Conservation (phyloP, 2,329 filamentous ascomycete species). For the Diaporthe eres region DNA sequence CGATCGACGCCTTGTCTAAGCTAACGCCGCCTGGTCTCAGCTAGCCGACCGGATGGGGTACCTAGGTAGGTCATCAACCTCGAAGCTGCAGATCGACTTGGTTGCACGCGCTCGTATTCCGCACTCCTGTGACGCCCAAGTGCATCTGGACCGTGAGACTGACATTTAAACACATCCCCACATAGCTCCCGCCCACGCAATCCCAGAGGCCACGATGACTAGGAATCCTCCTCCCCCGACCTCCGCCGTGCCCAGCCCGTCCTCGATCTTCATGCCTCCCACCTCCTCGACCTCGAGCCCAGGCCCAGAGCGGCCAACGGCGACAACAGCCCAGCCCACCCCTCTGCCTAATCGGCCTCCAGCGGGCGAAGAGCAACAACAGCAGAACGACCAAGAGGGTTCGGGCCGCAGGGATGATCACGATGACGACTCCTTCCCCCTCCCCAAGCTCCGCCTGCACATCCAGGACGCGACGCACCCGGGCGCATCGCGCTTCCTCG, state of each 20-base stretch:
- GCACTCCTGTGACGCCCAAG: background rate
- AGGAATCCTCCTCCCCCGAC: constrained; percentile 45
- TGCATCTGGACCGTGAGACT: background rate
- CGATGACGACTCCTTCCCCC: constrained; percentile 51
- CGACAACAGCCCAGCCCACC: constrained; percentile 37
- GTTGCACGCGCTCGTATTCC: background rate
- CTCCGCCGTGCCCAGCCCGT: constrained; percentile 50
- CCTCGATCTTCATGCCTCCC: constrained; percentile 50
- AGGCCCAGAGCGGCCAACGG: constrained; percentile 40
- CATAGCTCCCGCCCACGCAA: background rate
- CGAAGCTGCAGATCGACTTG: background rate
- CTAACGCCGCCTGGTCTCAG: background rate
- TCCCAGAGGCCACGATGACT: constrained; percentile 28
- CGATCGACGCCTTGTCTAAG: background rate
- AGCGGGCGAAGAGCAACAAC: background rate
- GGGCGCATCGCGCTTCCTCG: constrained; percentile 77
- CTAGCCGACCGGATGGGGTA: background rate
- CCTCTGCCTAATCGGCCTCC: constrained; percentile 42
- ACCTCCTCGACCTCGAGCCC: constrained; percentile 46
- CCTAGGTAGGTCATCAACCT: background rate
- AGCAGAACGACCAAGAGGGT: background rate
- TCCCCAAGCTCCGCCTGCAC: constrained; percentile 72
- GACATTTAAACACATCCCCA: background rate
- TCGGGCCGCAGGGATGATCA: constrained; percentile 1
- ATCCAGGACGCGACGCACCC: constrained; percentile 70